phyloP scores from a whole-genome alignment of 495 filamentous ascomycete genomes.

The Neurospora sp. region DNA sequence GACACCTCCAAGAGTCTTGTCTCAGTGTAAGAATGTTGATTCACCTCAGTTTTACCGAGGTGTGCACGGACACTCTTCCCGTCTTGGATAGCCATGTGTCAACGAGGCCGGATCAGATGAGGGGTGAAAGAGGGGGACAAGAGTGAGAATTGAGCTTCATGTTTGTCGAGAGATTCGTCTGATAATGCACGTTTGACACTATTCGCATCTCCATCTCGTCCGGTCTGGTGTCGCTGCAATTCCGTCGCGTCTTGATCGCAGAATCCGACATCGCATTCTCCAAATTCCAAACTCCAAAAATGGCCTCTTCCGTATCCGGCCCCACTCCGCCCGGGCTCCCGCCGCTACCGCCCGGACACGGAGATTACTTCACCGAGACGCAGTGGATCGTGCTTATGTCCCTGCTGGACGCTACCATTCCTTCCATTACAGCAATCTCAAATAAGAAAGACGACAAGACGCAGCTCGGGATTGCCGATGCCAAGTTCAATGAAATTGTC shows the following conservation, averaged over 20 bases:
- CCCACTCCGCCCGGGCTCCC: constrained; percentile 23
- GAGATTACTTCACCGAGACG: constrained; percentile 22
- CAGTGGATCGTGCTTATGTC: constrained; percentile 28
- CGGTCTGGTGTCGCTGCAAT: neutral
- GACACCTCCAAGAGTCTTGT: neutral
- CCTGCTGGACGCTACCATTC: constrained; percentile 25
- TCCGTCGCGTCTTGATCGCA: neutral
- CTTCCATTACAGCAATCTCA: constrained; percentile 22
- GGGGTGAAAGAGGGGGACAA: neutral
- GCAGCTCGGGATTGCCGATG: constrained; percentile 19
- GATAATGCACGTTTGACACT: neutral
- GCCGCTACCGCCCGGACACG: constrained; percentile 14
- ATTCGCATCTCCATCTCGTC: neutral
- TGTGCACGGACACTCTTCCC: neutral
- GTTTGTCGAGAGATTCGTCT: neutral
- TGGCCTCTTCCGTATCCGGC: constrained; percentile 2
- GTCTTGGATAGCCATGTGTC: neutral
- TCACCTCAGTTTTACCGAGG: neutral
- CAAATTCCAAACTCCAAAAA: neutral
- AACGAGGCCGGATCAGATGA: neutral
- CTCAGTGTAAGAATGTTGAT: neutral
- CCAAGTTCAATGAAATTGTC: constrained; percentile 14
- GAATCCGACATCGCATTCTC: neutral
- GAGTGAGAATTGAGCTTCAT: neutral
- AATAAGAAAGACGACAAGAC: constrained; percentile 11